A percentile compares a stretch with the other conserved stretches of the same genome.
phyloP scores from a whole-genome alignment of 2,329 filamentous ascomycete genomes.

The Nemania sp. region DNA sequence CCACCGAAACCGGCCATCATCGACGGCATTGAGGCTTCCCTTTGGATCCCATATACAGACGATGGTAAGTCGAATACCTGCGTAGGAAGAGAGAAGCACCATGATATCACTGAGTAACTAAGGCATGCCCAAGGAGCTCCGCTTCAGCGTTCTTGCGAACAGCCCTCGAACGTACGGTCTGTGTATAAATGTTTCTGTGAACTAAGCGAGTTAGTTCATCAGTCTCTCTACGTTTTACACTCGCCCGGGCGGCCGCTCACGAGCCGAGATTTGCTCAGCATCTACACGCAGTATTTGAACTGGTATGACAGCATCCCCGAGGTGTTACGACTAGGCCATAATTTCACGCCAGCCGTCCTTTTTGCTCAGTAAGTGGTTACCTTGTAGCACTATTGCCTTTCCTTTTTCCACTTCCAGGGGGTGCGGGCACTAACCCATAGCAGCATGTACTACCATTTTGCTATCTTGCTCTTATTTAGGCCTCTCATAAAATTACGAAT shows the following conservation, averaged over 20 bases:
- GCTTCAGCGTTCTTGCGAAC: slow-evolving; percentile 58
- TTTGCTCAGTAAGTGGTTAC: slow-evolving; percentile 67
- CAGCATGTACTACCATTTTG: slow-evolving; percentile 72
- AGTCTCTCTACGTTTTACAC: slow-evolving; percentile 72
- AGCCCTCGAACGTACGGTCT: slow-evolving; percentile 69
- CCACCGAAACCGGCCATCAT: slow-evolving; percentile 64
- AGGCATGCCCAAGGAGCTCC: slow-evolving; percentile 49
- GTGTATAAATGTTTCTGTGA: slow-evolving; percentile 71
- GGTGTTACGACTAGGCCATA: slow-evolving; percentile 65
- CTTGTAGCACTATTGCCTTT: background rate
- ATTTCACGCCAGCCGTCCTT: slow-evolving; percentile 72
- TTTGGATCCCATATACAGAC: slow-evolving; percentile 63
- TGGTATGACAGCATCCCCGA: slow-evolving; percentile 73
- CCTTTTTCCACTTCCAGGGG: background rate
- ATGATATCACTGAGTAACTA: slow-evolving; percentile 5
- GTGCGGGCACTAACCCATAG: background rate
- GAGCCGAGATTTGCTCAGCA: slow-evolving; percentile 62
- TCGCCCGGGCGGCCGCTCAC: slow-evolving; percentile 68
- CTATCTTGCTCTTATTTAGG: slow-evolving; percentile 73
- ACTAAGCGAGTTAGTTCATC: slow-evolving; percentile 73
- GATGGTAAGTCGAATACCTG: slow-evolving; percentile 50
- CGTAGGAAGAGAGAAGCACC: background rate
- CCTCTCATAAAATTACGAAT: slow-evolving; percentile 69
- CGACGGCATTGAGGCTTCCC: slow-evolving; percentile 60
- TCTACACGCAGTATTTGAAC: slow-evolving; percentile 69